Conservation (phyloP, 2,329 filamentous ascomycete genomes). For the Cadophora luteo-olivacea region DNA sequence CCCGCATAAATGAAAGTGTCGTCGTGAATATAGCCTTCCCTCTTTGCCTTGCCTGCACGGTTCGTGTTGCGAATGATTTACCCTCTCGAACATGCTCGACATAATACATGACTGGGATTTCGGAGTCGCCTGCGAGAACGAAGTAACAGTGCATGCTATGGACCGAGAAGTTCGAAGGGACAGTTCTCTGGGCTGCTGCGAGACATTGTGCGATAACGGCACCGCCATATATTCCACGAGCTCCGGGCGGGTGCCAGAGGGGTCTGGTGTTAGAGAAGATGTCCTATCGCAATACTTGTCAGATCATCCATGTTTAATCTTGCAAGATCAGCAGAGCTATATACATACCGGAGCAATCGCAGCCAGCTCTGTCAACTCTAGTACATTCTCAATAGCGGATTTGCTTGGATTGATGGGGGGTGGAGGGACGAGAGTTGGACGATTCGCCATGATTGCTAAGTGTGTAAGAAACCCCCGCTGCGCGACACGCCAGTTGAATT, state of each 20-base stretch:
- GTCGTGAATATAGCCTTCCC: constrained; percentile 94
- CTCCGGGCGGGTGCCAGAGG: constrained; percentile 90
- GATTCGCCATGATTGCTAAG: constrained; percentile 39
- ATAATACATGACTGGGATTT: constrained; percentile 90
- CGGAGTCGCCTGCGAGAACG: constrained; percentile 84
- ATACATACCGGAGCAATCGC: constrained; percentile 74
- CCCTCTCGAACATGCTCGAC: constrained; percentile 94
- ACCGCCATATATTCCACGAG: constrained; percentile 92
- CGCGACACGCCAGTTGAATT: background rate
- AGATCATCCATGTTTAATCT: background rate
- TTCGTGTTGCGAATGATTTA: constrained; percentile 86
- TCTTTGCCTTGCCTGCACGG: constrained; percentile 91
- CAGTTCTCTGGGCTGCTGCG: constrained; percentile 85
- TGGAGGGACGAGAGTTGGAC: constrained; percentile 73
- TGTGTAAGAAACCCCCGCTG: background rate
- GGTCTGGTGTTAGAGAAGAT: constrained; percentile 94
- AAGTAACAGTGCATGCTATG: constrained; percentile 99
- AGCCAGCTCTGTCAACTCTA: constrained; percentile 82
- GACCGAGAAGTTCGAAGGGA: constrained; percentile 78
- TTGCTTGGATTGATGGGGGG: constrained; percentile 75
- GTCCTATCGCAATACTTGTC: constrained; percentile 58
- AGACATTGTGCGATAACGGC: constrained; percentile 93
- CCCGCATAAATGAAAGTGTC: constrained; percentile 85
- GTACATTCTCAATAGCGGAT: constrained; percentile 85
- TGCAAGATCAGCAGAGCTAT: background rate